Evolutionary conservation across 176 grass and related monocot species (phyloP).

Genomic region (Bolboschoenus planiculmis): DNA sequence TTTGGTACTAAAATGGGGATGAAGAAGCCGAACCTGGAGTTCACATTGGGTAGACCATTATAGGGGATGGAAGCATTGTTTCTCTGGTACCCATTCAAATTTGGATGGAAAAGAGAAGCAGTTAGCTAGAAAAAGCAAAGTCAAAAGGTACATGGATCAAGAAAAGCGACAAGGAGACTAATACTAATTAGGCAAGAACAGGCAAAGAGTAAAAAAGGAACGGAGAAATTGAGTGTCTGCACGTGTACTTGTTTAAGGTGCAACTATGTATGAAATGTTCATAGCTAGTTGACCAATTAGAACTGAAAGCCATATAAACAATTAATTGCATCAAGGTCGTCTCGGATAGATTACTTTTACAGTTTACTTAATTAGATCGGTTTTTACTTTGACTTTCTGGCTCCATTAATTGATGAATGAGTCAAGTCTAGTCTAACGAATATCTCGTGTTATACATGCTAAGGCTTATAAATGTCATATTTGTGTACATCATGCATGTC

Average conservation of each 20-base stretch:
- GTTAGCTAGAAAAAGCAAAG: background rate
- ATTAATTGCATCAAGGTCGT: no score
- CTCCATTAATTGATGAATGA: no score
- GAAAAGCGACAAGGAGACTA: background rate
- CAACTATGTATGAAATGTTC: background rate
- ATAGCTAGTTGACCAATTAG: background rate
- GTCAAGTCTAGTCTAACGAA: no score
- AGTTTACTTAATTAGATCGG: no score
- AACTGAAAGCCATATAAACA: background rate
- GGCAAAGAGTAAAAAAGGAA: no score
- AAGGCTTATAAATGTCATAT: no score
- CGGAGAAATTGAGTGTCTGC: background rate
- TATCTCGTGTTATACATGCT: no score
- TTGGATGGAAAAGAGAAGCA: background rate
- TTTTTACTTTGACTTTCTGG: no score
- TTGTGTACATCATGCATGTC: no score
- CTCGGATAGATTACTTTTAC: no score
- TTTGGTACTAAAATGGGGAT: slow-evolving; percentile 29
- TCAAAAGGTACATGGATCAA: background rate
- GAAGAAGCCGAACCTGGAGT: slow-evolving; percentile 74
- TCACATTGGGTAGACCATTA: slow-evolving; percentile 56
- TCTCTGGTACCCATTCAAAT: background rate
- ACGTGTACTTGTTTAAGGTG: background rate
- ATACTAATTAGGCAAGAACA: no score
- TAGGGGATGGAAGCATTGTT: background rate